Evolutionary conservation across 108 stramenopile species (phyloP), one percentile per base, ranked within the genome.

Genomic region (Seminavis robusta): DNA sequence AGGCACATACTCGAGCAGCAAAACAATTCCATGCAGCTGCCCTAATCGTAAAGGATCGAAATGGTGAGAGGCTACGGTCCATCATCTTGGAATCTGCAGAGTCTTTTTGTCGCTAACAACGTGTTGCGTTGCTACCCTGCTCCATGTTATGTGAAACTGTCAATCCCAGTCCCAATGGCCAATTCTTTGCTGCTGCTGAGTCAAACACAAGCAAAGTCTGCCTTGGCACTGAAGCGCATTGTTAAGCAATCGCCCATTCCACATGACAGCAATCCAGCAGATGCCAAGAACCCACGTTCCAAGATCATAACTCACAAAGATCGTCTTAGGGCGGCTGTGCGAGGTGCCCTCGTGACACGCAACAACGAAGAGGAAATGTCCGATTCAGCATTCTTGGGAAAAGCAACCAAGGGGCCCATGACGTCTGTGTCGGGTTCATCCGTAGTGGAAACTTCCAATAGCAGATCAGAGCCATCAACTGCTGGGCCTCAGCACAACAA

Each of bases 371-470:
- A 59, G 27, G 90, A 92, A 62, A 76, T 92, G 21, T 86, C 84
- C 27, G 85, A 88, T 27, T 92, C 90, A 9, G 78, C 69, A 25
- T 92, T 92, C 54, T 58, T 92, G 52, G 87, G 80, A 31, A 59
- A 52, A 2, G 9, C 16, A 13, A 36, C 44, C 8, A 46, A 34
- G n/a, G 2, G 13, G 4, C 21, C 32, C 16, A 16, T n/a, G 28
- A 11, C 48, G 13, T 26, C 43, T 2, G 29, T 45, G 10, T 7
- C 45, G 2, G 11, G 23, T 24, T 27, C 27, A 31, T 23, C 49
- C 7, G 3, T 52, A n/a, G n/a, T n/a, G n/a, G 8, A 56, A 7
- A 16, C 25, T 20, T 24, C 7, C 25, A 17, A 6, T 25, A 21
- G 7, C 4, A 49, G 16, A 60, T 16, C 10, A 57, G 19, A 9